Evolutionary conservation across 495 filamentous ascomycete species (phyloP), one percentile per base, ranked within the genome.

Genomic region (Podospora pseudoanserina): DNA sequence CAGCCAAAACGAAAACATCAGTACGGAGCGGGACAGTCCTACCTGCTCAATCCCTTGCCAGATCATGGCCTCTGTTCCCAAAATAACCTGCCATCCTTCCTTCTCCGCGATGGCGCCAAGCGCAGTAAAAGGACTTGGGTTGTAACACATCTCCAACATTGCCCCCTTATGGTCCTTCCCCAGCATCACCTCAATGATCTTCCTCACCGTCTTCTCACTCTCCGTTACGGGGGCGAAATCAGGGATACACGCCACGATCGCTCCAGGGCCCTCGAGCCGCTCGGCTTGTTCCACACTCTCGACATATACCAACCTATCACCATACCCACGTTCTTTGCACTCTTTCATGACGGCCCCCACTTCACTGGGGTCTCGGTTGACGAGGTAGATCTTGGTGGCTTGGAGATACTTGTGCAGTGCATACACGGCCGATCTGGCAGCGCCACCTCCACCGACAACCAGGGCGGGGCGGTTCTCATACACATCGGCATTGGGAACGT

Each of bases 121-220:
- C 68, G 83, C 83, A 0, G 90, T 93, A 76, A 85, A 86, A 0
- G 89, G 88, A 55, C 80, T 78, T 1, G 90, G 90, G 73, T 91
- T 89, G 74, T 93, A 92, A 80, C 89, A 91, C 90, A 93, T 92
- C 79, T 93, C 90, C 69, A 92, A 76, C 53, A 93, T 87, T 7
- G 85, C 85, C 11, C 90, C 90, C 80, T 89, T 88, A 13, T 66
- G 39, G 64, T 81, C 76, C 79, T 79, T 77, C 63, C 73, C 39
- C 58, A 89, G 72, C 72, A 92, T 82, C 16, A 80, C 78, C 77
- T 88, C 80, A n/a, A 86, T 78, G 16, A 90, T 82, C 15, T 75
- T 74, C 16, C 90, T 79, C 59, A 86, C 81, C 30, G 76, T 71
- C 59, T 82, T 80, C 81, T 93, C 90, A 59, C 80, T 83, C 18